Base-by-base conservation (phyloP, 2,329 filamentous ascomycete species). In the Colletotrichum graminicola region DNA sequence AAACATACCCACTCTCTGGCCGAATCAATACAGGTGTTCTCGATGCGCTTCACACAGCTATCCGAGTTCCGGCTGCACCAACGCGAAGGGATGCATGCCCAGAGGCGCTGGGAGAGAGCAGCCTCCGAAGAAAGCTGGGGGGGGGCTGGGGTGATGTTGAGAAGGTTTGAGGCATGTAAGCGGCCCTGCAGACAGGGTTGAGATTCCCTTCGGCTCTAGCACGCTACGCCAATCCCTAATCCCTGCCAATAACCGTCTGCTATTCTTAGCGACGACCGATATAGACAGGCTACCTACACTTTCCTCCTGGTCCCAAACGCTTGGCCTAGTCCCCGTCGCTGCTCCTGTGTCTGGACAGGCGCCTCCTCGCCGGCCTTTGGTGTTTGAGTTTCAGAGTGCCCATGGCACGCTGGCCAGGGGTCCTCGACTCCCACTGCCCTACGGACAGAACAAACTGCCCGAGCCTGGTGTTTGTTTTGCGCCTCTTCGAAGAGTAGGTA, bases 311-410 rank as follows among this genome's bases (percentile, higher is more conserved):
- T 32, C 62, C 34, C 26, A 41, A 54, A 67, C 59, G 43, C 57
- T 68, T 63, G 67, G 36, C 68, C 59, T 49, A 49, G 51, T 55
- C 57, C 59, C 65, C 47, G 59, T 51, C 59, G 59, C 52, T 64
- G 45, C 36, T 63, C 52, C 60, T 36, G 34, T 64, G 64, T 67
- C 54, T 56, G 55, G 67, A 61, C 62, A 62, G 56, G 54, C 54
- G 54, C 34, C 65, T 52, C 65, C 54, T 67, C 29, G 49, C 65
- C 26, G 39, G 21, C 55, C 47, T 23, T 21, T 62, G 39, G 32
- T 49, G 62, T 72, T 72, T 66, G 61, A 71, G 62, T 72, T 72
- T 66, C 66, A 71, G 67, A 62, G 70, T 11, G 26, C 60, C 60
- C 61, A 61, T 63, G 65, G 36, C 34, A 71, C 45, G 64, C 52